These are phyloP conservation scores for Stephania cephalantha DNA, from an alignment of 164 flowering plant species.

Conservation along the genomic window DNA sequence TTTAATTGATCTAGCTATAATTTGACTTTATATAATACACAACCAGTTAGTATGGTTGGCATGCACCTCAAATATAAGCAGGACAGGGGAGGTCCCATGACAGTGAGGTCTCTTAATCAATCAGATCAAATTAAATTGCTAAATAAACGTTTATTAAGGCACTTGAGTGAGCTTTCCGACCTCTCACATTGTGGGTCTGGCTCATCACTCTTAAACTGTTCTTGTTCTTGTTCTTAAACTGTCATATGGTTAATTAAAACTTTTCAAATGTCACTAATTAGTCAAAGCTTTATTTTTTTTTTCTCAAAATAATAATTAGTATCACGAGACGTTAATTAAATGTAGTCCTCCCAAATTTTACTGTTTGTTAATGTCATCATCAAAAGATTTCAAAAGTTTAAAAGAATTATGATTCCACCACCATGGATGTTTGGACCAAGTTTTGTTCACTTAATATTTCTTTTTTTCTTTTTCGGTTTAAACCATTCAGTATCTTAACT, in stretches of 20 bases:
- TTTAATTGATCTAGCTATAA: no score
- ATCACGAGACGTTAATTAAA: neutral
- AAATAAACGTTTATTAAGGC: neutral
- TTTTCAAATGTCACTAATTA: no score
- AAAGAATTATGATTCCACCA: neutral
- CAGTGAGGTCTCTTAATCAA: neutral
- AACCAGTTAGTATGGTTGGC: neutral
- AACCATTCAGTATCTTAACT: no score
- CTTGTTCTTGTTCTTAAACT: no score
- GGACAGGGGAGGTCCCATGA: neutral
- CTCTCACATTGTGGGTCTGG: neutral
- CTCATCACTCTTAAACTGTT: neutral
- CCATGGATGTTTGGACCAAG: neutral
- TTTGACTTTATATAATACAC: neutral
- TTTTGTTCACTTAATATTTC: neutral
- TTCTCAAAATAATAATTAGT: neutral
- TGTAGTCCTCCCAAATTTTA: no score
- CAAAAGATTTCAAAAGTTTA: neutral
- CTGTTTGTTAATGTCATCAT: neutral
- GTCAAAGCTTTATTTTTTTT: neutral
- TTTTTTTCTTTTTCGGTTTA: neutral
- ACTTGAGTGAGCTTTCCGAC: slow-evolving; percentile 1
- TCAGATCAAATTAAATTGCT: neutral
- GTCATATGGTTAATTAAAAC: no score
- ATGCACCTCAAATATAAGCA: neutral